Base-by-base conservation (phyloP, 331 rosid species). In the Malus hybrid region DNA sequence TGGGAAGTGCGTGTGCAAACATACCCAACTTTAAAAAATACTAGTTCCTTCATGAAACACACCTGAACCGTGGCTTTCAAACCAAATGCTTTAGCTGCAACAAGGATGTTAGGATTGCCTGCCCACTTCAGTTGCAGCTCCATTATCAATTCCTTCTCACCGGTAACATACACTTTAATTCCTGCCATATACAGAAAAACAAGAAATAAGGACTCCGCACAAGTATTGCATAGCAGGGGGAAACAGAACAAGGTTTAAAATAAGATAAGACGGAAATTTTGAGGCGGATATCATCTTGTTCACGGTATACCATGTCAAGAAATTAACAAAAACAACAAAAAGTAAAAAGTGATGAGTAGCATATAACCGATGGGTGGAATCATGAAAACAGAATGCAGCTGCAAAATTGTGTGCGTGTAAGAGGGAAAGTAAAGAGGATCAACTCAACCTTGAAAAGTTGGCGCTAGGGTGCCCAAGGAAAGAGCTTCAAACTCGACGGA, bases 1-100 rank as follows among this genome's bases (percentile, higher is more conserved):
- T 50, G 56, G 56, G 56, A 0, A 50, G 68, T 0, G 68, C 0
- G 44, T 15, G 46, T 16, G 22, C 5, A 64, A 1, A 1, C 63
- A 10, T 63, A 18, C 66, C 10, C 2, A 64, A 32, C 68, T 64
- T 64, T 13, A 24, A 60, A 73, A 57, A 4, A 73, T 60, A 39
- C 67, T 36, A 39, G 18, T 60, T 42, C 48, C 11, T 28, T 72
- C 18, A 6, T 57, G 66, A 64, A 26, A 65, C 75, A 61, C 71
- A 89, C 98, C 93, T 93, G 98, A 26, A 93, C 96, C 5, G 97
- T 93, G 68, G 96, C 98, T 80, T 86, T 86, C 88, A 93, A 81
- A n/a, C 98, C 98, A 53, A 88, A 93, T 76, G 97, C 98, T 86
- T 86, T 93, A 71, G 82, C 83, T 20, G 87, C 87, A 83, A 93